Evolutionary conservation across 1,284 basidiomycete species (phyloP).

Genomic region (Naganishia albida): DNA sequence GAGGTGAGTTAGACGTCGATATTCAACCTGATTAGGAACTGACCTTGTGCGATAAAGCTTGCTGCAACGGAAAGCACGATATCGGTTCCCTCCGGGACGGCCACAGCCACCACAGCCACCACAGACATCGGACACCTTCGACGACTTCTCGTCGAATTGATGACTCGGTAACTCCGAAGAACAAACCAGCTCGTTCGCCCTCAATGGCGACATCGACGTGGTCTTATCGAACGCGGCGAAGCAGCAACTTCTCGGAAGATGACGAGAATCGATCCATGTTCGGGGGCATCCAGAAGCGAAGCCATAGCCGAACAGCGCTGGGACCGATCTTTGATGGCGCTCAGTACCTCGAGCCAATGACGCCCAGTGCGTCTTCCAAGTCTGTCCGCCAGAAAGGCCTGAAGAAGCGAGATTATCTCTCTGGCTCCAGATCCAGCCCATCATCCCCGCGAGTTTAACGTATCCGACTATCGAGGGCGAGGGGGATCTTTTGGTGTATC

Average conservation of each 20-base stretch:
- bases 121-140: slow-evolving; percentile 58
- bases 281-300: slow-evolving; percentile 9
- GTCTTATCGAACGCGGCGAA: slow-evolving; percentile 38
- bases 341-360: slow-evolving; percentile 12
- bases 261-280: slow-evolving; percentile 19
- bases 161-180: slow-evolving; percentile 33
- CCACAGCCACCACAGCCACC: slow-evolving; percentile 54
- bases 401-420: neutral
- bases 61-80: slow-evolving; percentile 86
- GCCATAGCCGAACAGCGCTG: slow-evolving; percentile 14
- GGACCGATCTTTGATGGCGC: slow-evolving; percentile 18
- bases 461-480: neutral
- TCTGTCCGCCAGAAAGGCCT: slow-evolving; percentile 12
- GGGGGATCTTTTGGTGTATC: neutral
- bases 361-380: slow-evolving; percentile 8
- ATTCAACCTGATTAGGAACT: slow-evolving; percentile 31
- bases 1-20: slow-evolving; percentile 49
- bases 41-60: slow-evolving; percentile 58
- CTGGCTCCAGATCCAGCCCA: slow-evolving; percentile 16
- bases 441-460: slow-evolving; percentile 5
- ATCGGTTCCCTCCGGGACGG: slow-evolving; percentile 58
- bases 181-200: slow-evolving; percentile 33
- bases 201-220: slow-evolving; percentile 42
- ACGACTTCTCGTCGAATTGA: slow-evolving; percentile 8
- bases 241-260: slow-evolving; percentile 35